Conservation (phyloP, 2,329 filamentous ascomycete genomes). For the Rhexocercosporidium sp. region DNA sequence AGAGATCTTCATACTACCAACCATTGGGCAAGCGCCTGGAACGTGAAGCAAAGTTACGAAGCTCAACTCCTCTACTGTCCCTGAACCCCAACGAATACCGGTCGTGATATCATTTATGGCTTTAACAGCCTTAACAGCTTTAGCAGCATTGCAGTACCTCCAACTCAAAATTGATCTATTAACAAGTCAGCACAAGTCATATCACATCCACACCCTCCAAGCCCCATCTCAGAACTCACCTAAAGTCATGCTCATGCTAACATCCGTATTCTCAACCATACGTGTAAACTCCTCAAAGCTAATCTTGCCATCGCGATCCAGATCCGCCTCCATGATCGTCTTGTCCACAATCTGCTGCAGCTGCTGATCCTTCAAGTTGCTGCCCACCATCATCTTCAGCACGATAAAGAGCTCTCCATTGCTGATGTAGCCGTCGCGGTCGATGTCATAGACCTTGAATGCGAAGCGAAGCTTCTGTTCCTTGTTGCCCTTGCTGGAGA, state of each 20-base stretch:
- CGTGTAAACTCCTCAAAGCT: conserved; percentile 98
- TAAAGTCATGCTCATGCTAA: conserved; percentile 77
- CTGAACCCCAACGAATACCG: background rate
- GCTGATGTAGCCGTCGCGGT: conserved; percentile 97
- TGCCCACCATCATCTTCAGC: conserved; percentile 99
- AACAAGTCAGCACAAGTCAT: conserved; percentile 12
- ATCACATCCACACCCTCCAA: background rate
- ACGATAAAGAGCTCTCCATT: conserved; percentile 99
- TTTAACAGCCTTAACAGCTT: conserved; percentile 4
- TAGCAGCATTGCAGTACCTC: background rate
- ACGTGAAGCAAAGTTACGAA: too few species aligned
- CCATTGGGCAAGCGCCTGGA: background rate
- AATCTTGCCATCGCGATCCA: conserved; percentile 95
- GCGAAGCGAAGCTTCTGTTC: conserved; percentile 97
- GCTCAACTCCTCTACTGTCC: conserved; percentile 1
- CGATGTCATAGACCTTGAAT: conserved; percentile 99
- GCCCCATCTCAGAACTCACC: conserved; percentile 54
- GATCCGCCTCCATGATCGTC: conserved; percentile 99
- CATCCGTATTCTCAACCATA: conserved; percentile 95
- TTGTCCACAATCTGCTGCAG: conserved; percentile 99
- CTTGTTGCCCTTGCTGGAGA: conserved; percentile 98
- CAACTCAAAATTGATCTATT: conserved; percentile 38
- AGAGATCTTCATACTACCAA: conserved; percentile 9
- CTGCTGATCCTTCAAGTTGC: conserved; percentile 98
- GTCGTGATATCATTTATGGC: conserved; percentile 19